A percentile compares a stretch with the other conserved stretches of the same genome.
phyloP scores from a whole-genome alignment of 768 basidiomycete genomes.

The Sarcodon sp. region DNA sequence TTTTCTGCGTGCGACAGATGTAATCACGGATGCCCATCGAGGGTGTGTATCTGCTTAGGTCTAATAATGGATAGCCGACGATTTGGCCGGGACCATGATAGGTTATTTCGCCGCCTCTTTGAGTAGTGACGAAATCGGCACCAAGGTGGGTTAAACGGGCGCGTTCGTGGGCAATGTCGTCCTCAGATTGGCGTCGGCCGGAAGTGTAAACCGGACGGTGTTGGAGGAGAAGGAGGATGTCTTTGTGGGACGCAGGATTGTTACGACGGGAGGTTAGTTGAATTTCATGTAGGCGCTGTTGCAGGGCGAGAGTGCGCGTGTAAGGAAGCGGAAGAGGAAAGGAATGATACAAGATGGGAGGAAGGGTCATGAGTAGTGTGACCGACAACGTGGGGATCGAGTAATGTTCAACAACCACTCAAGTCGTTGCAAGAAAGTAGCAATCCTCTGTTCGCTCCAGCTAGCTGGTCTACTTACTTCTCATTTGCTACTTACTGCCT shows the following conservation, averaged over 20 bases:
- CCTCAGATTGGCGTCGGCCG: constrained; percentile 73
- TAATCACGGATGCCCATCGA: constrained; percentile 66
- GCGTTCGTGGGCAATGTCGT: constrained; percentile 45
- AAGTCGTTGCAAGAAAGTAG: no score
- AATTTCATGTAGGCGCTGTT: constrained; percentile 56
- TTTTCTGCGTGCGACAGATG: constrained; percentile 69
- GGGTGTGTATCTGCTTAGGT: constrained; percentile 71
- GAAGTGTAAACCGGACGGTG: constrained; percentile 93
- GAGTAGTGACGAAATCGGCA: constrained; percentile 76
- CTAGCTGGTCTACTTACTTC: constrained; percentile 17
- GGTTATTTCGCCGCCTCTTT: constrained; percentile 87
- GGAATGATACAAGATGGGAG: constrained; percentile 66
- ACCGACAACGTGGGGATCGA: background rate
- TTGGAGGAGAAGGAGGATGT: constrained; percentile 70
- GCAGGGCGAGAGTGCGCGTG: constrained; percentile 46
- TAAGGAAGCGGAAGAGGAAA: constrained; percentile 78
- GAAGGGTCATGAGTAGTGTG: constrained; percentile 22
- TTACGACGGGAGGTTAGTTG: constrained; percentile 43
- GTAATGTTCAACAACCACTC: background rate
- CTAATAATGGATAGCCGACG: constrained; percentile 89
- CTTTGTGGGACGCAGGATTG: constrained; percentile 23
- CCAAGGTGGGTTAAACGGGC: constrained; percentile 60
- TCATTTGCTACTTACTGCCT: background rate
- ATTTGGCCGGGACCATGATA: constrained; percentile 98
- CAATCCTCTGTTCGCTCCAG: constrained; percentile 1